Evolutionary conservation across 495 filamentous ascomycete genomes (phyloP), one percentile per base, ranked within the genome.

Genomic region (Penicillium arizonense): DNA sequence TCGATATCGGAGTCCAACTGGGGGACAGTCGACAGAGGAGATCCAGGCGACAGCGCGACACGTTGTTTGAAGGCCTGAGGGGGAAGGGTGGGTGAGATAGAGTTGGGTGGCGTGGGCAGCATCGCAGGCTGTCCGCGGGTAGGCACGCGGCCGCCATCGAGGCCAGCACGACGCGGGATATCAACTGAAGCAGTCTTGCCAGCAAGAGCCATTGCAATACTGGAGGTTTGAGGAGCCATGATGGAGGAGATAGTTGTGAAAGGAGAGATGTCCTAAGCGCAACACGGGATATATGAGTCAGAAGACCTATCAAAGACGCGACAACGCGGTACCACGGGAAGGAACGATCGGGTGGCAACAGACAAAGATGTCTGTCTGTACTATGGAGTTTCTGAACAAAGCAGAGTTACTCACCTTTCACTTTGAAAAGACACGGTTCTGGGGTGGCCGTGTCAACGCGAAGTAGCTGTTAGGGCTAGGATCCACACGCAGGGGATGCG

Each of bases 101-200:
- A 97, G 75, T 95, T 95, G 47, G 93, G 93, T 62, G 93, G 93
- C 72, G 93, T 97, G 44, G 87, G 92, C 59, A 97, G 85, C 71
- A 80, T 76, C 48, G 63, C 64, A 55, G 79, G 73, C 71, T 80
- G 77, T 58, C 75, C 76, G 49, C 76, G 81, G 68, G 79, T 70
- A 72, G 82, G 63, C 60, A 74, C 72, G 68, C 71, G 83, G 72
- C 78, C 75, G 69, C 81, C 73, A 79, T 81, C 75, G 70, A 84
- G 80, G 76, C 75, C 83, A 70, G 83, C 79, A 59, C 75, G 79
- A 36, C 81, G 79, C 69, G 81, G 84, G 70, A 92, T 92, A 80
- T 93, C 84, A 77, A 83, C 74, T 35, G 77, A 82, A 50, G 77
- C 78, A 50, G 79, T 81, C 69, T 78, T 78, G 71, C 79, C 79